Evolutionary conservation across 495 filamentous ascomycete species (phyloP).

Genomic region (Gamarada debralockiae): DNA sequence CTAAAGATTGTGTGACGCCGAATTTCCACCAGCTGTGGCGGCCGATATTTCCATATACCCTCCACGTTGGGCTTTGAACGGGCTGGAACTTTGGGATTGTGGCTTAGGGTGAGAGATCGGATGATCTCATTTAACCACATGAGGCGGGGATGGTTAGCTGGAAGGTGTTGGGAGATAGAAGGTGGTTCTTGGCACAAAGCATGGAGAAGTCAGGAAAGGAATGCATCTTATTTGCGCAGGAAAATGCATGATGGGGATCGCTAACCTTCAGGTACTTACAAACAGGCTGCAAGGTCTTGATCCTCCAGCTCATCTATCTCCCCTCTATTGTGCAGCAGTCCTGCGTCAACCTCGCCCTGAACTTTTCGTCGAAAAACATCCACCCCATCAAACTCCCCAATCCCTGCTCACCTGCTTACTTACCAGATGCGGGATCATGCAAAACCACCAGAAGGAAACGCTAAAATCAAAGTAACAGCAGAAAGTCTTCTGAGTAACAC

Average conservation of each 20-base stretch:
- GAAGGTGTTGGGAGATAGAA: background rate
- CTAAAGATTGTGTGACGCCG: too few species aligned
- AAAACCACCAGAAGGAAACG: slow-evolving; percentile 10
- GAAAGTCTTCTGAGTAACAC: background rate
- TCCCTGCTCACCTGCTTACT: slow-evolving; percentile 13
- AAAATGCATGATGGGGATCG: slow-evolving; percentile 15
- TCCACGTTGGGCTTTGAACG: background rate
- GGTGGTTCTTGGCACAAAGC: background rate
- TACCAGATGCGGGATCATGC: slow-evolving; percentile 12
- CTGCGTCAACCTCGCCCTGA: background rate
- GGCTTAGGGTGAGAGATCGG: too few species aligned
- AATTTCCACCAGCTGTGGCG: slow-evolving; percentile 14
- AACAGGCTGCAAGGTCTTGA: slow-evolving; percentile 4
- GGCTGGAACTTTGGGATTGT: too few species aligned
- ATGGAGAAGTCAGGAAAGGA: background rate
- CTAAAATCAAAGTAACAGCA: slow-evolving; percentile 10
- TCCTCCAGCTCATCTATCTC: background rate
- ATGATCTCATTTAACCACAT: too few species aligned
- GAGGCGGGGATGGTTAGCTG: too few species aligned
- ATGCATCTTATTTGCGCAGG: too few species aligned
- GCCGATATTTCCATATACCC: background rate
- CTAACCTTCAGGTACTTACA: slow-evolving; percentile 25
- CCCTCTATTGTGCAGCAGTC: background rate
- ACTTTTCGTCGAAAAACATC: background rate
- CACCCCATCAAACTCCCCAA: background rate